Conservation (phyloP, 2,329 filamentous ascomycete species). For the Colletotrichum brevisporum region DNA sequence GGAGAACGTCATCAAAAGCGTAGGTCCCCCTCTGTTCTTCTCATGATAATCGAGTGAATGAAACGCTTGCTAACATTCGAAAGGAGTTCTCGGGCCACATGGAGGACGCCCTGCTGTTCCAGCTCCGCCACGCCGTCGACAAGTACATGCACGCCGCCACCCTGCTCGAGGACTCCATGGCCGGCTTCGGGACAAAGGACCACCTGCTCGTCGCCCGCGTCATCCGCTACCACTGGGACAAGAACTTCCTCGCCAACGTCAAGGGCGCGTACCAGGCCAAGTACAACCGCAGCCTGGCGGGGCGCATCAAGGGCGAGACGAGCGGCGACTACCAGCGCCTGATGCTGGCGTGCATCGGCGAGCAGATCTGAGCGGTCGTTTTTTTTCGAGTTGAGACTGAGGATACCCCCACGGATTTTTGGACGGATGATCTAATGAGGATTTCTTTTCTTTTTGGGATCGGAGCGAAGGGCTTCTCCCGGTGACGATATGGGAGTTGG, state of each 20-base stretch:
- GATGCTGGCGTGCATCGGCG: constrained; percentile 78
- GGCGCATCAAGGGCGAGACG: constrained; percentile 84
- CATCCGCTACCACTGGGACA: constrained; percentile 88
- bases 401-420: constrained; percentile 34
- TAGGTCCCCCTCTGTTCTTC: constrained; percentile 57
- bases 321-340: constrained; percentile 85
- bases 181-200: constrained; percentile 89
- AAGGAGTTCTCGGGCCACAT: constrained; percentile 93
- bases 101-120: constrained; percentile 84
- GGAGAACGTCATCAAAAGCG: constrained; percentile 80
- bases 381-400: no score
- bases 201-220: constrained; percentile 82
- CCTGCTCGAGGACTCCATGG: constrained; percentile 89
- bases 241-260: constrained; percentile 79
- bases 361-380: constrained; percentile 48
- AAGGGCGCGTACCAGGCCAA: constrained; percentile 82
- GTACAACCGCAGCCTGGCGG: constrained; percentile 76
- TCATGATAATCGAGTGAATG: no score
- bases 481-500: no score
- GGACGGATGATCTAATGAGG: not conserved
- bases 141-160: constrained; percentile 87
- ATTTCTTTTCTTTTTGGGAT: no score
- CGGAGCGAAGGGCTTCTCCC: no score
- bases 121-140: constrained; percentile 83
- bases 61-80: constrained; percentile 1